A percentile compares a stretch with the other conserved stretches of the same genome.
Conservation (phyloP, 2,329 filamentous ascomycete genomes). For the Epichloe elymi region DNA sequence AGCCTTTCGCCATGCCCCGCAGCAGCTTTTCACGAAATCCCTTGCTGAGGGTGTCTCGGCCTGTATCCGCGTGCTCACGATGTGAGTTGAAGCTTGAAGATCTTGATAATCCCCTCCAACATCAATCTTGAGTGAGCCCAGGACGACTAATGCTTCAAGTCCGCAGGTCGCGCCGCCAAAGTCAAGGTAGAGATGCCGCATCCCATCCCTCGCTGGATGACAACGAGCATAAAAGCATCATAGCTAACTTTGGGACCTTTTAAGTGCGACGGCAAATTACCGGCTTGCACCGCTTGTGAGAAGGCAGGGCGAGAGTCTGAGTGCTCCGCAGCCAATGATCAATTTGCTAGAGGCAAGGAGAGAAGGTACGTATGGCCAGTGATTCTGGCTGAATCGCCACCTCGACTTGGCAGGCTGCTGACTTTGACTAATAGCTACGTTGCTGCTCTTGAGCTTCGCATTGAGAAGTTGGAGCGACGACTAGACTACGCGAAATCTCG, state of each 20-base stretch:
- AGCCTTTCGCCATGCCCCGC: slow-evolving; percentile 25
- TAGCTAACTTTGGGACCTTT: background rate
- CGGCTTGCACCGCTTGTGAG: slow-evolving; percentile 89
- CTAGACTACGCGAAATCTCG: slow-evolving; percentile 57
- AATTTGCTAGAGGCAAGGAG: slow-evolving; percentile 91
- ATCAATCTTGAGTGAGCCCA: background rate
- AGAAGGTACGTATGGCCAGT: slow-evolving; percentile 47
- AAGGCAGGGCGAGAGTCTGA: slow-evolving; percentile 75
- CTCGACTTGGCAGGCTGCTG: background rate
- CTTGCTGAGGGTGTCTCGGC: slow-evolving; percentile 59
- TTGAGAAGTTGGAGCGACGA: slow-evolving; percentile 75
- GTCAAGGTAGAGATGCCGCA: slow-evolving; percentile 52
- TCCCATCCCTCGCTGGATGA: background rate
- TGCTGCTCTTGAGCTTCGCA: slow-evolving; percentile 79
- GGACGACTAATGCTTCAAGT: background rate
- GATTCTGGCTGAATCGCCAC: background rate
- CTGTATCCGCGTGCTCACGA: slow-evolving; percentile 67
- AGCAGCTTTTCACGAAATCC: slow-evolving; percentile 41
- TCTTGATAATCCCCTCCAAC: background rate
- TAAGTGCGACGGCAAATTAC: slow-evolving; percentile 86
- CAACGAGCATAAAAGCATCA: background rate
- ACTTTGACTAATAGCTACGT: slow-evolving; percentile 52
- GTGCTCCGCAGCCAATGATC: slow-evolving; percentile 89
- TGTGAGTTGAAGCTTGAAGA: slow-evolving; percentile 31
- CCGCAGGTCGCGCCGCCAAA: slow-evolving; percentile 66